phyloP scores from a whole-genome alignment of 2,329 filamentous ascomycete species.

The Penicillium sp. region DNA sequence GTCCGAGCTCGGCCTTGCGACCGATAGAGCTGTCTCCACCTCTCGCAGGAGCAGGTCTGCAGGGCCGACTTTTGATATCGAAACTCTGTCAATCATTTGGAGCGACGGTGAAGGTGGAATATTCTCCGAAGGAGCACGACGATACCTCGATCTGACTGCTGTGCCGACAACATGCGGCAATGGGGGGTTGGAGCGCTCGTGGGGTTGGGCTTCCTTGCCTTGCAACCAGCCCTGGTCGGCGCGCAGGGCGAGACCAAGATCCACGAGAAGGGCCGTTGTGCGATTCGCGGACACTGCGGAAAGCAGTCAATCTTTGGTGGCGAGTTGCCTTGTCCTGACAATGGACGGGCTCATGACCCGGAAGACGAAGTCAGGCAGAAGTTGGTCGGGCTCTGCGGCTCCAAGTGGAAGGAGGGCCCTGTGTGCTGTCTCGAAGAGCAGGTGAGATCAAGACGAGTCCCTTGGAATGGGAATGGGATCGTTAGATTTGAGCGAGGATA shows the following conservation, averaged over 20 bases:
- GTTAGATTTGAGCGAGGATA: not conserved
- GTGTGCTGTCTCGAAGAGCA: constrained; percentile 85
- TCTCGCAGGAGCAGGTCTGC: constrained; percentile 11
- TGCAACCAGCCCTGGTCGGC: constrained; percentile 27
- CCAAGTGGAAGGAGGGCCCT: constrained; percentile 78
- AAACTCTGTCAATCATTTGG: not conserved
- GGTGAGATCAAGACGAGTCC: constrained; percentile 44
- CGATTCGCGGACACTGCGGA: constrained; percentile 88
- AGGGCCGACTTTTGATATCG: constrained; percentile 10
- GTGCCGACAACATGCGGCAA: constrained; percentile 33
- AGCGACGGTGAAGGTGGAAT: no score
- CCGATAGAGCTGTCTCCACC: constrained; percentile 10
- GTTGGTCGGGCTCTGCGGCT: constrained; percentile 81
- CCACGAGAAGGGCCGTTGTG: constrained; percentile 86
- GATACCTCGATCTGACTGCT: not conserved
- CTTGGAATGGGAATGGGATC: not conserved
- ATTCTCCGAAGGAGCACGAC: not conserved
- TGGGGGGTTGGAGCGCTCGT: constrained; percentile 29
- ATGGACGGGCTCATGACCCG: constrained; percentile 75
- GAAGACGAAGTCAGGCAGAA: constrained; percentile 71
- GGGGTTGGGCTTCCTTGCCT: constrained; percentile 31
- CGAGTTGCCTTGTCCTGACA: constrained; percentile 89
- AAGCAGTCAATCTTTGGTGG: constrained; percentile 88
- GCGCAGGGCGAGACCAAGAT: constrained; percentile 50
- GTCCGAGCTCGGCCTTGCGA: constrained; percentile 4